phyloP scores from a whole-genome alignment of 1,284 basidiomycete species.

The Naganishia cerealis region DNA sequence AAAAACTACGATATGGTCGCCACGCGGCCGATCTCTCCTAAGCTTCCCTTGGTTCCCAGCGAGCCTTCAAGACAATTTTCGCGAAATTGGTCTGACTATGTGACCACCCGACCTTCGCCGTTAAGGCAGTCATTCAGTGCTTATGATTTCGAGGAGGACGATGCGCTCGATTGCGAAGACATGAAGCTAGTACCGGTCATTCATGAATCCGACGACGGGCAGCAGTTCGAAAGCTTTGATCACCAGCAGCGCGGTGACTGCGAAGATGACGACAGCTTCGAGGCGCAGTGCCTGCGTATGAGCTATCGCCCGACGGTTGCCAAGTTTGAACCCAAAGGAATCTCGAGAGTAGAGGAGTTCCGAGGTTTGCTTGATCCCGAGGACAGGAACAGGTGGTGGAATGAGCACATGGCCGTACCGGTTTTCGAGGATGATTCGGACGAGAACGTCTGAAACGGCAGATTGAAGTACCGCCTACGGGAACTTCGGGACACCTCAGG shows the following conservation, averaged over 20 bases:
- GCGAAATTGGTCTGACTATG: neutral
- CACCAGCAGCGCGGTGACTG: neutral
- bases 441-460: too few relatives aligned
- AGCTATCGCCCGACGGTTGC: neutral
- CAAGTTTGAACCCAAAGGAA: neutral
- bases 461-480: too few relatives aligned
- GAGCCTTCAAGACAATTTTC: neutral
- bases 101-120: neutral
- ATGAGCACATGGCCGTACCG: too few relatives aligned
- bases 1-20: too few relatives aligned
- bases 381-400: too few relatives aligned
- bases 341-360: neutral
- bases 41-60: neutral
- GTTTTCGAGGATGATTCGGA: too few relatives aligned
- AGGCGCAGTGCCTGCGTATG: neutral
- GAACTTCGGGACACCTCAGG: too few relatives aligned
- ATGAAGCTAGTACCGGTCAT: neutral
- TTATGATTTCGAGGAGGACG: neutral
- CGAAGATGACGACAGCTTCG: neutral
- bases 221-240: neutral
- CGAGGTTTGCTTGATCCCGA: neutral
- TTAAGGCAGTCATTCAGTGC: neutral
- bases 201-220: neutral
- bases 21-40: neutral
- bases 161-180: neutral